Conservation (phyloP, 805 yeast genomes). For the Candida maltosa region DNA sequence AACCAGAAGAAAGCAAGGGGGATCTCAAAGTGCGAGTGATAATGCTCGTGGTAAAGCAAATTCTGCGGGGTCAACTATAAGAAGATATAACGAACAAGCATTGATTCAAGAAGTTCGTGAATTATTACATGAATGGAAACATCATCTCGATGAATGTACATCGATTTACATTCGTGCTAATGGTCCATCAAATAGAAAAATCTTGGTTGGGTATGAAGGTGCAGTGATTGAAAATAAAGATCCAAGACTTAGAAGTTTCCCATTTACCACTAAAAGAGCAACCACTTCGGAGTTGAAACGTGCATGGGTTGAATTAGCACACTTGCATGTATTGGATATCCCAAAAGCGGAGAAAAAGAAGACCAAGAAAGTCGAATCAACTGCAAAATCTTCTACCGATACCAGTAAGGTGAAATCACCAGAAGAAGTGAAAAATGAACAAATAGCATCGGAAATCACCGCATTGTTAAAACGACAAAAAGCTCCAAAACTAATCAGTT, state of each 20-base stretch:
- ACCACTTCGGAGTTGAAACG: constrained; percentile 75
- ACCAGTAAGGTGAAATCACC: constrained; percentile 14
- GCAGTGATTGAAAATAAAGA: constrained; percentile 53
- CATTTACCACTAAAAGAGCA: constrained; percentile 88
- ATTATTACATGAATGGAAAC: constrained; percentile 63
- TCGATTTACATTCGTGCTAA: constrained; percentile 78
- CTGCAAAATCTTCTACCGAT: too few relatives aligned
- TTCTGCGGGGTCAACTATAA: constrained; percentile 87
- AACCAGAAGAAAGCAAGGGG: constrained; percentile 96
- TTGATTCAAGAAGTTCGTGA: constrained; percentile 74
- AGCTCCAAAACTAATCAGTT: constrained; percentile 68
- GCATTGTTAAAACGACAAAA: constrained; percentile 65
- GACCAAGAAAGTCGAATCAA: constrained; percentile 8
- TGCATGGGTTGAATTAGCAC: constrained; percentile 79
- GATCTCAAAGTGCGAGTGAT: constrained; percentile 90
- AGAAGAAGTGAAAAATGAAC: constrained; percentile 27
- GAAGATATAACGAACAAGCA: constrained; percentile 88
- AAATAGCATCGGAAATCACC: constrained; percentile 56
- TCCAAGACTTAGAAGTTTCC: constrained; percentile 63
- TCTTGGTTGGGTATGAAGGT: constrained; percentile 65
- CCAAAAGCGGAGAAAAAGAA: constrained; percentile 40
- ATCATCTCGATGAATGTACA: constrained; percentile 56
- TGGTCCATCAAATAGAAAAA: constrained; percentile 63
- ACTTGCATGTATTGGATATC: constrained; percentile 49
- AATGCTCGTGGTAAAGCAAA: constrained; percentile 92